Conservation (phyloP, 768 basidiomycete species). For the Leccinum uliginosum region DNA sequence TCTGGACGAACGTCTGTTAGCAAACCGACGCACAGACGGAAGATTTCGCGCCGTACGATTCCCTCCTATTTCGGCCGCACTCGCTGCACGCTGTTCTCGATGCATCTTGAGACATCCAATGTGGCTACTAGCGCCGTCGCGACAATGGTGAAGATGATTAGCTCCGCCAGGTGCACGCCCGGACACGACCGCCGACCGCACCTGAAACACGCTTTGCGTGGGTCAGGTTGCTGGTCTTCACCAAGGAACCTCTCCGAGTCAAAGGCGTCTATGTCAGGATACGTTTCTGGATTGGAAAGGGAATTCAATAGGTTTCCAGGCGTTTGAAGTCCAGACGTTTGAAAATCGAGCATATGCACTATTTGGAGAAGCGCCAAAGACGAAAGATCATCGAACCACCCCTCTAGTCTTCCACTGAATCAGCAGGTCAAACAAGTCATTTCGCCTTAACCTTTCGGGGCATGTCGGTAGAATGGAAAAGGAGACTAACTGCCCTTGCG, state of each 20-base stretch:
- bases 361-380: not conserved
- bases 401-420: not conserved
- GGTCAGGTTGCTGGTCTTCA: slow-evolving; percentile 1
- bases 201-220: slow-evolving; percentile 12
- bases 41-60: not conserved
- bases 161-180: slow-evolving; percentile 2
- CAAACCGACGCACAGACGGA: not conserved
- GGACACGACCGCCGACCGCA: slow-evolving; percentile 10
- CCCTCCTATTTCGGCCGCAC: not conserved
- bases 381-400: no score
- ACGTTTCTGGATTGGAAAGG: slow-evolving; percentile 1
- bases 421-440: no score
- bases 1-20: not conserved
- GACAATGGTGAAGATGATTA: slow-evolving; percentile 6
- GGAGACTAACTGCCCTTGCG: no score
- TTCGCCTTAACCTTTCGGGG: no score
- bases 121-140: slow-evolving; percentile 8
- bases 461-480: no score
- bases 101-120: slow-evolving; percentile 3
- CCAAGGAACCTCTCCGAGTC: slow-evolving; percentile 10
- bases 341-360: no score
- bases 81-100: slow-evolving; percentile 1
- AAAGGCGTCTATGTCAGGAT: slow-evolving; percentile 9
- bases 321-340: no score
- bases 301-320: no score